Evolutionary conservation across 306 rosid genomes (phyloP).

Genomic region (Elaeagnus macrophylla): DNA sequence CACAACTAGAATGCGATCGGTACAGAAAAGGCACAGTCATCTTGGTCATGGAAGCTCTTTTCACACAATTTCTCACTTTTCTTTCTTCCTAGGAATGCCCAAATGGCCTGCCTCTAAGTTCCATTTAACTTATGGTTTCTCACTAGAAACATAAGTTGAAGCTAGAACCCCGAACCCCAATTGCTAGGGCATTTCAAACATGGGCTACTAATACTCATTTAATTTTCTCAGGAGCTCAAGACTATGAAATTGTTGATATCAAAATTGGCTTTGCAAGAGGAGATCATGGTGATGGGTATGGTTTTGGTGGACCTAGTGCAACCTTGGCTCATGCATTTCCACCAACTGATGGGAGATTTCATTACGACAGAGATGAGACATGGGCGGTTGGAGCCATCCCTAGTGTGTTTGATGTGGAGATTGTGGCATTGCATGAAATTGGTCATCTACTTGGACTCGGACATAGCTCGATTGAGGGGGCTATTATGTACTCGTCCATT

Average conservation of each 20-base stretch:
- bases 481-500: conserved; percentile 15
- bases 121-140: conserved; percentile 16
- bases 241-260: neutral
- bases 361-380: conserved; percentile 22
- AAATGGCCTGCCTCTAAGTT: conserved; percentile 23
- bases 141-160: neutral
- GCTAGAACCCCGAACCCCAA: conserved; percentile 12
- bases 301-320: conserved; percentile 17
- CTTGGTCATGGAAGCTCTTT: neutral
- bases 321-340: conserved; percentile 19
- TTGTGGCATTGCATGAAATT: conserved; percentile 30
- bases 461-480: conserved; percentile 19
- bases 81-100: conserved; percentile 1
- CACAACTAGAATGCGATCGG: conserved; percentile 20
- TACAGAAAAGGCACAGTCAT: neutral
- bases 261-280: conserved; percentile 10
- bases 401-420: conserved; percentile 14
- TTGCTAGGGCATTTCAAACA: conserved; percentile 14
- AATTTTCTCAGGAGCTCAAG: conserved; percentile 1
- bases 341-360: conserved; percentile 26
- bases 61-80: conserved; percentile 7
- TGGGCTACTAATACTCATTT: conserved; percentile 21
- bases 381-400: conserved; percentile 13
- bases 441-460: conserved; percentile 29
- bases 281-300: conserved; percentile 19